phyloP scores from a whole-genome alignment of 768 basidiomycete genomes.

The Suillus subalutaceus region DNA sequence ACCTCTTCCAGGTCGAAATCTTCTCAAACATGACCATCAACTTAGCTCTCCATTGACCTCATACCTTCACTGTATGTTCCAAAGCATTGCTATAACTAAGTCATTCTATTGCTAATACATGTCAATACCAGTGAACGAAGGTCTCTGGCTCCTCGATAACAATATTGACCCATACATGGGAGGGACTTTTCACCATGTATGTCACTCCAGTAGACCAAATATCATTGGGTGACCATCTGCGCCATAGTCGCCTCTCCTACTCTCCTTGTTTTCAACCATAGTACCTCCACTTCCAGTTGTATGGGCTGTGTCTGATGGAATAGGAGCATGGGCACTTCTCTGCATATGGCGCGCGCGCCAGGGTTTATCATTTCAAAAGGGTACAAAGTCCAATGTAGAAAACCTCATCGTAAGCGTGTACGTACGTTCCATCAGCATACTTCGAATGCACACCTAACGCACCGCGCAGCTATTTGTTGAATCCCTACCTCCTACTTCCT shows the following conservation, averaged over 20 bases:
- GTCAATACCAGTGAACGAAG: slow-evolving; percentile 75
- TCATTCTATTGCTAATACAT: slow-evolving; percentile 13
- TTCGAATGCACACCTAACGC: slow-evolving; percentile 14
- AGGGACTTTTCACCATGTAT: slow-evolving; percentile 83
- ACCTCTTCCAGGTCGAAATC: slow-evolving; percentile 42
- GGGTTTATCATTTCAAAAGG: slow-evolving; percentile 50
- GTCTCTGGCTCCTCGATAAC: slow-evolving; percentile 76
- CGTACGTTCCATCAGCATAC: background rate
- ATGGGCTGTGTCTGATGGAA: slow-evolving; percentile 72
- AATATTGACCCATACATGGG: slow-evolving; percentile 89
- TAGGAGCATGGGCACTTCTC: slow-evolving; percentile 70
- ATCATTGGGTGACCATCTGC: slow-evolving; percentile 8
- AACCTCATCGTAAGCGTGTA: slow-evolving; percentile 8
- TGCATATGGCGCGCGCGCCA: slow-evolving; percentile 69
- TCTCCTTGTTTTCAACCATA: slow-evolving; percentile 74
- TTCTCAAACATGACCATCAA: slow-evolving; percentile 71
- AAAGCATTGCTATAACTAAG: background rate
- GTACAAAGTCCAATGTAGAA: background rate
- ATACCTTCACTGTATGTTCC: slow-evolving; percentile 67
- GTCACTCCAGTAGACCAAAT: slow-evolving; percentile 25
- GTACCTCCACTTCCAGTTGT: slow-evolving; percentile 61
- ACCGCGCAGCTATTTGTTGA: slow-evolving; percentile 73
- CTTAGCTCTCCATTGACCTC: slow-evolving; percentile 83
- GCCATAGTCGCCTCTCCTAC: slow-evolving; percentile 75
- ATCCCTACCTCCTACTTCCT: slow-evolving; percentile 85